Evolutionary conservation across 202 grass and related monocot genomes (phyloP), one percentile per base, ranked within the genome.

Genomic region (Carex arenaria): DNA sequence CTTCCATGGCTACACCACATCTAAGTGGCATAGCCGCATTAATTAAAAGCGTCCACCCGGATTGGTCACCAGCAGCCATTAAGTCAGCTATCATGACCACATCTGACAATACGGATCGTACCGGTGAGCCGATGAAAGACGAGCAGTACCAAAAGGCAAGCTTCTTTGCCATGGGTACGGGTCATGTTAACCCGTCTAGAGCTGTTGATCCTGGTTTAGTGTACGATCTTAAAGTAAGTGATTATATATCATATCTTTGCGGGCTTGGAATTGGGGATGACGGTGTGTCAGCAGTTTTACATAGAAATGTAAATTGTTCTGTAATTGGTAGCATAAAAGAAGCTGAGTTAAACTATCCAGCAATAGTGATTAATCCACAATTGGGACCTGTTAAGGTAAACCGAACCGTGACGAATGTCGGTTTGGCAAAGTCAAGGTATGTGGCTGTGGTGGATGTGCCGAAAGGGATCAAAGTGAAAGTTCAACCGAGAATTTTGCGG

Each of bases 11-110:
- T 4, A 94, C 94, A 34, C 94, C 94, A 43, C 94, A 97, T 74
- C 84, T 97, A 3, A 90, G 90, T 87, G 92, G 94, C 66, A 80
- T 97, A 67, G 92, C 90, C 2, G 94, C 92, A 22, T 84, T 97
- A 3, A 85, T 97, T 74, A 97, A 89, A 77, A 84, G 88, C 42
- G 53, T 88, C 30, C 92, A 94, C 56, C 92, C 92, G 1, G 81
- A 89, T 57, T 94, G 94, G 94, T 84, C 94, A 0, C 94, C 94
- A 0, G 94, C 94, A 1, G 92, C 88, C 7, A 92, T 97, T 84
- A 97, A 97, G 64, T 97, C 94, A 15, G 94, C 94, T 5, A 94
- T 97, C 85, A 91, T 94, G 90, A 97, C 92, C 3, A 87, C 87
- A 7, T 94, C 94, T 13, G 92, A 97, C 77, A 78, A 81, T 3